Conservation (phyloP, 2,329 filamentous ascomycete species). For the Talaromyces sp. region DNA sequence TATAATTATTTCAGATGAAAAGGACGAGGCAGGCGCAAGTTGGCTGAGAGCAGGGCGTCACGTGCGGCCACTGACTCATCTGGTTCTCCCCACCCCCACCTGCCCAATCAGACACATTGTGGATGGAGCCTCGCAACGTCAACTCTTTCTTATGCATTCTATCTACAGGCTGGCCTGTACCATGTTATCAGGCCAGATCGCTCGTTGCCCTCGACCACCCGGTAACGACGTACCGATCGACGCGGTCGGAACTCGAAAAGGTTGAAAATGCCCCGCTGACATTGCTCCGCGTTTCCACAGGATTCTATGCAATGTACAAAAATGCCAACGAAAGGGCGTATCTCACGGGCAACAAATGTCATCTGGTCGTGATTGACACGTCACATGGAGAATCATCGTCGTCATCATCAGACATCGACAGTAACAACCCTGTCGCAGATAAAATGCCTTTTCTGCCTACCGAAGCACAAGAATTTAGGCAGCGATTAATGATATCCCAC, state of each 20-base stretch:
- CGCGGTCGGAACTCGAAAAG: background rate
- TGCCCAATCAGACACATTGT: background rate
- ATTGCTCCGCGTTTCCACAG: conserved; percentile 10
- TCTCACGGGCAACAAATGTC: background rate
- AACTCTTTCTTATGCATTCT: background rate
- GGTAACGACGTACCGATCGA: background rate
- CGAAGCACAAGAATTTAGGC: background rate
- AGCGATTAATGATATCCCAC: background rate
- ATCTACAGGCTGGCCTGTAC: background rate
- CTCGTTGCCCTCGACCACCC: background rate
- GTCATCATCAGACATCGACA: too few species aligned
- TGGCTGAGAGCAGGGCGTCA: background rate
- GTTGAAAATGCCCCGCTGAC: background rate
- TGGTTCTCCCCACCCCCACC: background rate
- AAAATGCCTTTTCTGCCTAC: background rate
- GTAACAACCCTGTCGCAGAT: background rate
- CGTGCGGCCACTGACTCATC: background rate
- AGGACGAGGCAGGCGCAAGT: background rate
- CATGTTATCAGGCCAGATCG: background rate
- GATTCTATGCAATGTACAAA: conserved; percentile 10
- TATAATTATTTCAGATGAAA: background rate
- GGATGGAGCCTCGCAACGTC: background rate
- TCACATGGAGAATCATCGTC: background rate
- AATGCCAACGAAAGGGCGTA: conserved; percentile 2
- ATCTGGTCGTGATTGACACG: background rate